phyloP scores from a whole-genome alignment of 805 yeast species.

The Cyberlindnera lachancei region DNA sequence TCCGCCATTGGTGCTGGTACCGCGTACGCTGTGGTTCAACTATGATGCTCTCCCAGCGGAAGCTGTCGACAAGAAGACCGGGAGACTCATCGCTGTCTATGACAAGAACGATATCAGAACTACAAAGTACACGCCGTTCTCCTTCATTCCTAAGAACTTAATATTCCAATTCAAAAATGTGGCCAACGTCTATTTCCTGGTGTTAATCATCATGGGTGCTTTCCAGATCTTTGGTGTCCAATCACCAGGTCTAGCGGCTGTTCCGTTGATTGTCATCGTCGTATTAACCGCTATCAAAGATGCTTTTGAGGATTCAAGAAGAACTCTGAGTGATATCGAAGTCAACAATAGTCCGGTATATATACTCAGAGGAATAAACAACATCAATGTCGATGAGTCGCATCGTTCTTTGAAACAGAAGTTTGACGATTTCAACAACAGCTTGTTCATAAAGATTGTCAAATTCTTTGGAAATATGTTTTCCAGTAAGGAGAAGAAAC shows the following conservation, averaged over 20 bases:
- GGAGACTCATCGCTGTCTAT: constrained; percentile 6
- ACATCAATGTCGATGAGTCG: constrained; percentile 55
- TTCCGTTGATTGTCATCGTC: constrained; percentile 74
- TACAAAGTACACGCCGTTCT: constrained; percentile 87
- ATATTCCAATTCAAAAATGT: constrained; percentile 74
- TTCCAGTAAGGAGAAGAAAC: constrained; percentile 9
- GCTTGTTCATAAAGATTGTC: constrained; percentile 17
- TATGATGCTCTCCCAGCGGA: constrained; percentile 8
- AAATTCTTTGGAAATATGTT: constrained; percentile 15
- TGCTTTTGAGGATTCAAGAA: constrained; percentile 73
- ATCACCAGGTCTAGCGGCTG: constrained; percentile 65
- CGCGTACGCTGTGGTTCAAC: constrained; percentile 14
- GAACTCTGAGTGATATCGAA: constrained; percentile 64
- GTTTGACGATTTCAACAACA: constrained; percentile 47
- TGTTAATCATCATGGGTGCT: constrained; percentile 71
- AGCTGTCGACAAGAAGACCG: constrained; percentile 9
- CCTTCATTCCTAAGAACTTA: constrained; percentile 82
- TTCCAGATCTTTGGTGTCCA: constrained; percentile 77
- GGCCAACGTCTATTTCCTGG: constrained; percentile 84
- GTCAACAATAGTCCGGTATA: constrained; percentile 69
- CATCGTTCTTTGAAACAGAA: constrained; percentile 36
- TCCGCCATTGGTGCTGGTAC: constrained; percentile 11
- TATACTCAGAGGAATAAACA: constrained; percentile 44
- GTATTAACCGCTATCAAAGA: constrained; percentile 69
- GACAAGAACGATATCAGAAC: constrained; percentile 75